phyloP scores from a whole-genome alignment of 169 alveolate species.

The Pseudocohnilembus persalinus region DNA sequence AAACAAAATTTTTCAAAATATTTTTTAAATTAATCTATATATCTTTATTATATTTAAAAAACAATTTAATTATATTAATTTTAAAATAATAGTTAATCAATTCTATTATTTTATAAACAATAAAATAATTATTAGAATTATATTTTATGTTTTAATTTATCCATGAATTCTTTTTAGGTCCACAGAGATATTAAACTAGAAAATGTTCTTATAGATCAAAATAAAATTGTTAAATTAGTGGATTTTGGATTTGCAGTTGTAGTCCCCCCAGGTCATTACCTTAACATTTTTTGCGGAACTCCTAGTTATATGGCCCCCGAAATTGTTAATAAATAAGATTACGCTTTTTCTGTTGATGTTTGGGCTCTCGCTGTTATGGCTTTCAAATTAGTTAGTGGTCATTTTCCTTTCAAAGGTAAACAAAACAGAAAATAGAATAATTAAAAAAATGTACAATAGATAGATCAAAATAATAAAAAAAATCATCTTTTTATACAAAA shows the following conservation, averaged over 20 bases:
- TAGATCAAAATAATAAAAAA: too few species aligned
- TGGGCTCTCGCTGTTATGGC: conserved; percentile 81
- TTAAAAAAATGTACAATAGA: too few species aligned
- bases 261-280: conserved; percentile 63
- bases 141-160: too few species aligned
- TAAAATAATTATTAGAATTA: too few species aligned
- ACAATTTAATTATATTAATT: too few species aligned
- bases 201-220: conserved; percentile 69
- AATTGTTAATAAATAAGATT: conserved; percentile 62
- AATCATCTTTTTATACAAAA: too few species aligned
- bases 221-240: conserved; percentile 71
- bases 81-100: too few species aligned
- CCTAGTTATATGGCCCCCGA: conserved; percentile 87
- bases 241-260: conserved; percentile 86
- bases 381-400: conserved; percentile 68
- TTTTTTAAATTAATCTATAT: too few species aligned
- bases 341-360: conserved; percentile 78
- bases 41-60: too few species aligned
- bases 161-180: background rate
- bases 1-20: background rate
- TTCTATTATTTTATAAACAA: too few species aligned
- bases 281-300: conserved; percentile 76
- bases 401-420: conserved; percentile 67
- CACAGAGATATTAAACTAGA: conserved; percentile 88
- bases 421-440: too few species aligned